Evolutionary conservation across 805 yeast genomes (phyloP).

Genomic region (Blastobotrys mokoenaii): DNA sequence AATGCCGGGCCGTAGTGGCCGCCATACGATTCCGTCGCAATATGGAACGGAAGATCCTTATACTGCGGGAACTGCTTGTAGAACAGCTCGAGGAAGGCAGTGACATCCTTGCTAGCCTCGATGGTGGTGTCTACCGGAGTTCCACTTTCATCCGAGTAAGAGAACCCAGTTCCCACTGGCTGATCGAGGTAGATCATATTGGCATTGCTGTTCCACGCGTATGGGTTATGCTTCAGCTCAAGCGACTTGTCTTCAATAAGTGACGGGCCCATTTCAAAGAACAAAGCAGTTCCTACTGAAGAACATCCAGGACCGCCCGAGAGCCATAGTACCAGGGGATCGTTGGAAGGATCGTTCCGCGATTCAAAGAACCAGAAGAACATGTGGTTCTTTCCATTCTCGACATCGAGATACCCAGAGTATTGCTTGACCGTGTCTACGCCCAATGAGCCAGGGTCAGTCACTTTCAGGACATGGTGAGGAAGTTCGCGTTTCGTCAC

Average conservation of each 20-base stretch:
- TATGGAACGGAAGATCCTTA: conserved; percentile 53
- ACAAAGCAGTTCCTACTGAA: conserved; percentile 54
- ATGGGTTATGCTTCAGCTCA: conserved; percentile 56
- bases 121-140: conserved; percentile 60
- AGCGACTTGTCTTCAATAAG: conserved; percentile 40
- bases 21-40: conserved; percentile 90
- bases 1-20: conserved; percentile 90
- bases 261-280: conserved; percentile 74
- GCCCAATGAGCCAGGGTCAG: conserved; percentile 59
- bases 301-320: conserved; percentile 89
- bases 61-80: conserved; percentile 77
- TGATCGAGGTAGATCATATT: conserved; percentile 75
- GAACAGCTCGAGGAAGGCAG: conserved; percentile 73
- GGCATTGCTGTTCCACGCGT: conserved; percentile 75
- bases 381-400: conserved; percentile 65
- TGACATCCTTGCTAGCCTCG: conserved; percentile 84
- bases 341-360: conserved; percentile 74
- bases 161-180: conserved; percentile 73
- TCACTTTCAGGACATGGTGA: conserved; percentile 49
- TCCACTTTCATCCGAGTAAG: conserved; percentile 38
- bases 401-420: conserved; percentile 75
- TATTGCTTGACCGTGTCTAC: conserved; percentile 67
- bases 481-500: conserved; percentile 6
- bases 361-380: conserved; percentile 85
- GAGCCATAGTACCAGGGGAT: conserved; percentile 73